Evolutionary conservation across 257 asterid species (phyloP).

Genomic region (Nicotiana paniculata): DNA sequence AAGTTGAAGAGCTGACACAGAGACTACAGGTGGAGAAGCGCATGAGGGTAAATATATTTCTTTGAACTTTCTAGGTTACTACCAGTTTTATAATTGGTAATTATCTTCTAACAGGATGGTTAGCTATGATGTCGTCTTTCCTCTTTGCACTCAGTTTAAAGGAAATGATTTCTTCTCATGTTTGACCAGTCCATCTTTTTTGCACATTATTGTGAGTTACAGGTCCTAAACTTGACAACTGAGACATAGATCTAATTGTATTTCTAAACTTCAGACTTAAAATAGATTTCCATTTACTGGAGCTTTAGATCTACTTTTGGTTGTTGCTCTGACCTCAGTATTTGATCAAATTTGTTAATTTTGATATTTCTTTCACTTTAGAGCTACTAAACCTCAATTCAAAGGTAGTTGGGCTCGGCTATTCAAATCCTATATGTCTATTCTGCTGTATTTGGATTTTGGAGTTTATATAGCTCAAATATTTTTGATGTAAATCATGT

Average conservation of each 20-base stretch:
- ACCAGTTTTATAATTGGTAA: background rate
- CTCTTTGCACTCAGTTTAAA: background rate
- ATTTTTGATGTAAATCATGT: background rate
- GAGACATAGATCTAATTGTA: background rate
- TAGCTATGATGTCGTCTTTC: background rate
- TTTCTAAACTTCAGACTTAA: background rate
- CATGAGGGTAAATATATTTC: slow-evolving; percentile 41
- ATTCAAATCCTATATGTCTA: background rate
- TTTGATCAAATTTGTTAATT: background rate
- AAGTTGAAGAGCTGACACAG: slow-evolving; percentile 67
- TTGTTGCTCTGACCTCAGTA: background rate
- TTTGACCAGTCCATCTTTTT: background rate
- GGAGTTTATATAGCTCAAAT: background rate
- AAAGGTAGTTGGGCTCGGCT: background rate
- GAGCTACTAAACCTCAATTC: background rate
- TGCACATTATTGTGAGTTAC: background rate
- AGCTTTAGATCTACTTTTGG: background rate
- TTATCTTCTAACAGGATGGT: background rate
- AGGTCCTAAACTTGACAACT: background rate
- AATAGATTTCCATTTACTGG: background rate
- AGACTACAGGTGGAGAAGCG: slow-evolving; percentile 68
- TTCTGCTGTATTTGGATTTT: background rate
- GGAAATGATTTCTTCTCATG: background rate
- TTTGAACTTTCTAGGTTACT: background rate
- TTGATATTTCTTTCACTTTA: background rate